Evolutionary conservation across 306 rosid genomes (phyloP), one percentile per base, ranked within the genome.

Genomic region (Adenanthera pavonina): DNA sequence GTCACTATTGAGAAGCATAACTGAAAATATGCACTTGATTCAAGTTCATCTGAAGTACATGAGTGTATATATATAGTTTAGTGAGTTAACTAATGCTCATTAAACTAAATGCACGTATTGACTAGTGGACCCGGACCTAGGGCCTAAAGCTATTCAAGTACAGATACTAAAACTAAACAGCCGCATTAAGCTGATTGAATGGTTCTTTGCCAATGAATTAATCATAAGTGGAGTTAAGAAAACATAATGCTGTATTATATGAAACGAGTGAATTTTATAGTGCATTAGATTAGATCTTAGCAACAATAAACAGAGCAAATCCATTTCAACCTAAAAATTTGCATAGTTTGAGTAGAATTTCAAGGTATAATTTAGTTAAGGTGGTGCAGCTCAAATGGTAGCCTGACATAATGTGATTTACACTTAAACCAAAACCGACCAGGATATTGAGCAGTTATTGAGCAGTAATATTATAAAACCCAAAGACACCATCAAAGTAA

Each of bases 271-370:
- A 44, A n/a, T 69, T 69, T 69, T 44, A 15, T 69, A 19, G 73
- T 0, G 17, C 52, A n/a, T 41, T 19, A 2, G 17, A 41, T 68
- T 41, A 40, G 8, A 68, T 16, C 5, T 68, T 40, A 41, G 35
- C 0, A 68, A 40, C 20, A 5, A 41, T n/a, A 17, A 68, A 0
- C 51, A 68, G 35, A 41, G 51, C 33, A 44, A 3, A 69, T 3
- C 74, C 38, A n/a, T 65, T 65, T 8, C 70, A 36, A 15, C 51
- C 52, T 35, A n/a, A 43, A 68, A 35, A 68, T 43, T 69, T 44
- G 35, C 36, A 9, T 3, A 4, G 19, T 44, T 43, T 41, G 53
- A n/a, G 9, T 19, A 19, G 38, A 44, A 19, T 69, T 44, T 43
- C 6, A 7, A 44, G 17, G 54, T 25, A 19, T 44, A 19, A 41